phyloP scores from a whole-genome alignment of 768 basidiomycete species.

The Tylopilus sp. region DNA sequence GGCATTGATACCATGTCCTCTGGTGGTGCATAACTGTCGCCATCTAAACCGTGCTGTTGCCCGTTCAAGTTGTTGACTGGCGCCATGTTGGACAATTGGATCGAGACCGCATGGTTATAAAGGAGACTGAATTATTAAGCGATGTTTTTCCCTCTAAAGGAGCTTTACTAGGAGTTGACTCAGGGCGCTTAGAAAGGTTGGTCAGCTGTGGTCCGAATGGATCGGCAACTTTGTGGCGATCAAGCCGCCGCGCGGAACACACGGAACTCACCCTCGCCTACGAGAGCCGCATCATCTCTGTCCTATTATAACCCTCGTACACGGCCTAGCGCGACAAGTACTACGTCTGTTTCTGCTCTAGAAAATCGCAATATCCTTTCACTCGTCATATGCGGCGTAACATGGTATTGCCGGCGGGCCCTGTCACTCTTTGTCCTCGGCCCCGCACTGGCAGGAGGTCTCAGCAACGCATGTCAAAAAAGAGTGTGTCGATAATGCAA shows the following conservation, averaged over 20 bases:
- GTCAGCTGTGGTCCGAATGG: background rate
- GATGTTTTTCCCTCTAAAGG: background rate
- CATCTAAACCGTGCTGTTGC: constrained; percentile 1
- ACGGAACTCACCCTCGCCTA: too few species aligned
- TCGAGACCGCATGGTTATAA: background rate
- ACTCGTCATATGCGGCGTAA: too few species aligned
- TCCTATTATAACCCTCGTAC: too few species aligned
- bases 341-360: too few species aligned
- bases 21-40: background rate
- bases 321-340: too few species aligned
- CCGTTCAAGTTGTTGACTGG: background rate
- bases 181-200: background rate
- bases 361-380: too few species aligned
- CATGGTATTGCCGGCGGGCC: too few species aligned
- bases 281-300: too few species aligned
- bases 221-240: background rate
- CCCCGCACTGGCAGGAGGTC: background rate
- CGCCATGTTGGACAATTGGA: constrained; percentile 2
- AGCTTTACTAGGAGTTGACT: background rate
- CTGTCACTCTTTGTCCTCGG: too few species aligned
- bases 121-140: constrained; percentile 20
- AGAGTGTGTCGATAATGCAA: constrained; percentile 24
- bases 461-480: constrained; percentile 14
- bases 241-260: too few species aligned
- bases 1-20: constrained; percentile 10